These are phyloP conservation scores for Candida buenavistaensis DNA, from an alignment of 1,139 yeast species.

Conservation along the genomic window DNA sequence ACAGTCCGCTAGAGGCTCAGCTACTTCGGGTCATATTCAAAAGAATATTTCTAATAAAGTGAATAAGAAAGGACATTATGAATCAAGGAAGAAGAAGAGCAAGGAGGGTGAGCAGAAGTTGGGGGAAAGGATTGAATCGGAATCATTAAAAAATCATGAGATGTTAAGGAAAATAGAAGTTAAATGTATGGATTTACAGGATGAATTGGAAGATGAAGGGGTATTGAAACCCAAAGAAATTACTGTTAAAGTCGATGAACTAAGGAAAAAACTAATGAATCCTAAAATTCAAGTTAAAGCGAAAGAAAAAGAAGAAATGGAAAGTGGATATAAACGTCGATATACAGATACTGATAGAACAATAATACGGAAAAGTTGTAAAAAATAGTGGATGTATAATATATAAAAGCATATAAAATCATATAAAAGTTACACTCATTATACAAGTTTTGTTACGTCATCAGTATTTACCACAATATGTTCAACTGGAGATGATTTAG, in stretches of 20 bases:
- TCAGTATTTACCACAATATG: constrained; percentile 1
- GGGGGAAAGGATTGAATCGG: too few species aligned
- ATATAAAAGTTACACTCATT: too few species aligned
- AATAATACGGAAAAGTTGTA: neutral
- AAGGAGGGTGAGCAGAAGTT: too few species aligned
- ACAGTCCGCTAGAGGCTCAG: constrained; percentile 65
- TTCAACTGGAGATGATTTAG: neutral
- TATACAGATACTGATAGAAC: constrained; percentile 3
- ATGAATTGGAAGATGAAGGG: constrained; percentile 53
- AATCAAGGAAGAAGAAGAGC: constrained; percentile 14
- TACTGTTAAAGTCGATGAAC: constrained; percentile 20
- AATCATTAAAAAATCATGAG: constrained; percentile 43
- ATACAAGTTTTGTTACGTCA: neutral
- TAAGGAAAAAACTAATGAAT: constrained; percentile 22
- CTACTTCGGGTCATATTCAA: constrained; percentile 72
- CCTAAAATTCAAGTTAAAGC: constrained; percentile 17
- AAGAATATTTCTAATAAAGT: constrained; percentile 39
- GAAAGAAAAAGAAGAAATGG: constrained; percentile 11
- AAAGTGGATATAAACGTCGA: constrained; percentile 9
- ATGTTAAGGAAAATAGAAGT: constrained; percentile 51
- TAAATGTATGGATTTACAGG: constrained; percentile 55
- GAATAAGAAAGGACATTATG: constrained; percentile 18
- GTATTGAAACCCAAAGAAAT: constrained; percentile 27
- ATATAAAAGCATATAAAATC: too few species aligned
- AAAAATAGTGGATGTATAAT: neutral